Percentiles rank a stretch among this genome's conserved stretches.
Conservation (phyloP, 2,329 filamentous ascomycete species). For the Talaromyces sp. region DNA sequence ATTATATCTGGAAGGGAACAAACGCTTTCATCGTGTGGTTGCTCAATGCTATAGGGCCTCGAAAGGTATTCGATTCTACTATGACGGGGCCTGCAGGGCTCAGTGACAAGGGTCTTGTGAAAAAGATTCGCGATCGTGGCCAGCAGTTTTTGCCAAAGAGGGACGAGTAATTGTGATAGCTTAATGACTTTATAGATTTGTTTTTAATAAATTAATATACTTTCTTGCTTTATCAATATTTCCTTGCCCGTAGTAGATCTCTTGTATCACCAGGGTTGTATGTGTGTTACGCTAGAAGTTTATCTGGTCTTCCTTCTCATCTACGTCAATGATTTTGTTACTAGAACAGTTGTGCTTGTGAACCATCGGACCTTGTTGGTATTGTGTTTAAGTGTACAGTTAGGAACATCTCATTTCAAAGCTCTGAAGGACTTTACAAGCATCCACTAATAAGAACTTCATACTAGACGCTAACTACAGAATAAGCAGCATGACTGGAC, state of each 20-base stretch:
- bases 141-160: not conserved
- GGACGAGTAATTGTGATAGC: not conserved
- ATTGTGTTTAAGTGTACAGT: too few species aligned
- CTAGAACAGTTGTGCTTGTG: too few species aligned
- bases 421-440: too few species aligned
- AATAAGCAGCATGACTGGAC: not conserved
- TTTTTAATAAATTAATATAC: not conserved
- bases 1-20: constrained; percentile 13
- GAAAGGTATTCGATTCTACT: constrained; percentile 10
- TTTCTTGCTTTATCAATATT: not conserved
- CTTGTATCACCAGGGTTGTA: not conserved
- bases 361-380: too few species aligned
- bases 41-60: constrained; percentile 4
- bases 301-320: too few species aligned
- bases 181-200: not conserved
- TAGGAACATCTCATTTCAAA: too few species aligned
- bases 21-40: constrained; percentile 12
- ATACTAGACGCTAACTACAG: too few species aligned
- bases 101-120: not conserved
- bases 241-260: not conserved
- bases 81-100: constrained; percentile 2
- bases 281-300: not conserved
- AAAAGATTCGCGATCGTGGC: constrained; percentile 1
- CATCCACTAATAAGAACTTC: too few species aligned
- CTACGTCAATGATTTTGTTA: too few species aligned